Evolutionary conservation across 805 yeast genomes (phyloP), one percentile per base, ranked within the genome.

Genomic region (Nakazawaea wyomingensis): DNA sequence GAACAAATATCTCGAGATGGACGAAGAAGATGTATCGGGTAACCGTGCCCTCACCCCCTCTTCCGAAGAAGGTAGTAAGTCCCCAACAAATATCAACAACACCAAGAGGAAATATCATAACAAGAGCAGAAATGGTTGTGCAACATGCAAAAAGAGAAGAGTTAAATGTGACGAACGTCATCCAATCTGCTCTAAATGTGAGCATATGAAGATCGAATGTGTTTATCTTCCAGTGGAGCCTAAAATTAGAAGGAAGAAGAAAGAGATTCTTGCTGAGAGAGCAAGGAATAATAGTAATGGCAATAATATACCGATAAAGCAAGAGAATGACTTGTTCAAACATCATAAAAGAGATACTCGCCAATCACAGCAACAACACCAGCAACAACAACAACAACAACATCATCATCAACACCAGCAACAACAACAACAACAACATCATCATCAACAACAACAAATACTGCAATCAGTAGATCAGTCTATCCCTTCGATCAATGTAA

Each of bases 91-190:
- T 24, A 31, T 24, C 20, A 27, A 47, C 37, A 62, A 55, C 45
- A 61, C 66, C 1, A 90, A 88, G 62, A 72, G 97, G 35, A 84
- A 86, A 55, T 91, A 83, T 55, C 98, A 91, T 59, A 85, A 81
- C 47, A 91, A 91, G 62, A 85, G 95, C 28, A 76, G 95, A 45
- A 76, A 78, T 44, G 98, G 98, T 0, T 90, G 98, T 64, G 75
- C 80, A 31, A 85, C 95, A 2, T 90, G 98, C 64, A 90, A 90
- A 57, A 74, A 78, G 50, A 74, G 98, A 53, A 69, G 97, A 40
- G 96, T 91, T 32, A 90, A 90, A 59, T 90, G 98, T 68, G 97
- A 90, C 59, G 97, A 91, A 60, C 66, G 68, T 1, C 83, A 80
- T 47, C 97, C 97, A 1, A 58, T 68, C 6, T 90, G 98, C 60